Base-by-base conservation (phyloP, 1,139 yeast species). In the Debaryomyces fabryi region DNA sequence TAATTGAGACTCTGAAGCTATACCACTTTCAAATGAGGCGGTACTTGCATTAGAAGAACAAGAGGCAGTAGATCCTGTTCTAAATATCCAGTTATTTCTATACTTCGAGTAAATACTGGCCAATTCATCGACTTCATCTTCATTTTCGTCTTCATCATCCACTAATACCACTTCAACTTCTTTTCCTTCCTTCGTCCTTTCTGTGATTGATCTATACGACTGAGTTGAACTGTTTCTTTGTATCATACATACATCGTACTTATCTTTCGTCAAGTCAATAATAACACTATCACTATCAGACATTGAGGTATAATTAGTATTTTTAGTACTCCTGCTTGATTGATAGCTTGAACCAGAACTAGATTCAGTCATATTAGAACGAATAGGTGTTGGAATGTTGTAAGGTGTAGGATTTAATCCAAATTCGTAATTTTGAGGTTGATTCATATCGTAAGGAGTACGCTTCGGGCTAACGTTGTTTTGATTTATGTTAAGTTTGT, bases 131-230 rank as follows among this genome's bases (percentile, higher is more conserved):
- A 64, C 64, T 13, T 58, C 62, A 4, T 59, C 62, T 3, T 54
- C 52, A 16, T 63, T 61, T 20, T 63, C 65, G 35, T 56, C 64
- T 4, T 69, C 74, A 37, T 71, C 76, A 30, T 72, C 78, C 3
- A 73, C 76, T 55, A 74, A 64, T 4, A 78, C 80, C 2, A 76
- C 79, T 54, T 78, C 83, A 1, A 74, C 73, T 13, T 70, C 65
- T 46, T 68, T 71, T 2, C 82, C 82, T 41, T 71, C 69, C 21
- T 61, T 68, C 16, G 70, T 56, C 46, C 62, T 68, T 48, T 76
- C 80, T 1, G 74, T 69, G 2, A 73, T 69, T 2, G 80, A 74
- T 50, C 56, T 68, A 50, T 72, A 77, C 0, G 76, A 69, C 12
- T 58, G 64, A 0, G 67, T 61, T 1, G 78, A 68, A 47, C 71